Conservation (phyloP, 1,284 basidiomycete species). For the Heterobasidion occidentale region DNA sequence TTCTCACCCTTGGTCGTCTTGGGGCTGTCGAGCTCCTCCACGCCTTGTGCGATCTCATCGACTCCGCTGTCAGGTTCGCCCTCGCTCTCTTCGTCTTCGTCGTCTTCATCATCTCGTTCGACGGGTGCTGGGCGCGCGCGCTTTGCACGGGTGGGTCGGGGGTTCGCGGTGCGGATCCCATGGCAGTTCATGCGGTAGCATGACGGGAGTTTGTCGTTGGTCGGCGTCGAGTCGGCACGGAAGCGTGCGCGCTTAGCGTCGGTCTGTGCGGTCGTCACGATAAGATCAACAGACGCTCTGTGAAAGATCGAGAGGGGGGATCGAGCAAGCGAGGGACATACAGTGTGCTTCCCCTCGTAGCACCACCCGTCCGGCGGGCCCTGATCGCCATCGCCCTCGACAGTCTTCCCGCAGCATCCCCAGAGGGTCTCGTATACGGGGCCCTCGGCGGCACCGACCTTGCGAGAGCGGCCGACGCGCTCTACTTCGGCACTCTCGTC, state of each 20-base stretch:
- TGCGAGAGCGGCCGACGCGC: slow-evolving; percentile 24
- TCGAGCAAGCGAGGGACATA: slow-evolving; percentile 24
- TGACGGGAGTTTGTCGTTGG: slow-evolving; percentile 58
- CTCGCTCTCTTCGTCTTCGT: slow-evolving; percentile 21
- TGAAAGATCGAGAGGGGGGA: background rate
- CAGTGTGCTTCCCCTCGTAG: slow-evolving; percentile 73
- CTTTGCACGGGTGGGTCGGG: slow-evolving; percentile 10
- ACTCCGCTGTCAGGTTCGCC: slow-evolving; percentile 24
- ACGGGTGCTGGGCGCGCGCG: slow-evolving; percentile 9
- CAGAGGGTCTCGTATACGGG: slow-evolving; percentile 47
- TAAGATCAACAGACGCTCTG: slow-evolving; percentile 1
- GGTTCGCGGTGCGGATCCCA: slow-evolving; percentile 27
- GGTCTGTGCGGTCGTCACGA: slow-evolving; percentile 32
- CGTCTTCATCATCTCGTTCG: slow-evolving; percentile 19
- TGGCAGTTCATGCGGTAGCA: slow-evolving; percentile 50
- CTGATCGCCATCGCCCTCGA: slow-evolving; percentile 67
- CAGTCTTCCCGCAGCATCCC: slow-evolving; percentile 62
- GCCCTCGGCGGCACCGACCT: slow-evolving; percentile 16
- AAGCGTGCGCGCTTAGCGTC: slow-evolving; percentile 69
- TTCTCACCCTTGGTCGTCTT: slow-evolving; percentile 7
- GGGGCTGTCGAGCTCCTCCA: slow-evolving; percentile 7
- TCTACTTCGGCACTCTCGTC: slow-evolving; percentile 47
- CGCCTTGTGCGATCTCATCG: slow-evolving; percentile 20
- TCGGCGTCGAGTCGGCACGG: slow-evolving; percentile 60
- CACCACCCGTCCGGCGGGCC: slow-evolving; percentile 80